These are phyloP conservation scores for Fragaria iinumae DNA, from an alignment of 306 rosid species.

Conservation along the genomic window DNA sequence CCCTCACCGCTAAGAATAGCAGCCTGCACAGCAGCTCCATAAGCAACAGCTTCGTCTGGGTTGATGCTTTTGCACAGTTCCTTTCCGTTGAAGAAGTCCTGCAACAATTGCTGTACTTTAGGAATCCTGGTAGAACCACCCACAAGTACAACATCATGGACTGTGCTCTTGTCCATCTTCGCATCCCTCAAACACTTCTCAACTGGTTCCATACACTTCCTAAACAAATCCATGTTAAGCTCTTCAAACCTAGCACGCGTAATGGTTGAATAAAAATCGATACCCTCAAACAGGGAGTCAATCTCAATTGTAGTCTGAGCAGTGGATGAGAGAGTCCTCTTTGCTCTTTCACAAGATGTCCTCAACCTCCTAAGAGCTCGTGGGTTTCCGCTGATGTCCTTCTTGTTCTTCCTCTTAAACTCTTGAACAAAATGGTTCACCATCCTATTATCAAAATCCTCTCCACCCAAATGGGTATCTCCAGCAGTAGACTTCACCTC, in stretches of 20 bases:
- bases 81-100: conserved; percentile 79
- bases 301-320: conserved; percentile 78
- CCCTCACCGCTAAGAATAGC: conserved; percentile 76
- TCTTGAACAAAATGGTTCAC: conserved; percentile 81
- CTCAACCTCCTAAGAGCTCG: conserved; percentile 76
- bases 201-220: conserved; percentile 77
- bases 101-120: conserved; percentile 68
- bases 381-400: conserved; percentile 65
- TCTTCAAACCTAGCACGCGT: conserved; percentile 79
- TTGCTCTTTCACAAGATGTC: conserved; percentile 72
- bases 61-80: conserved; percentile 73
- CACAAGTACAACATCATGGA: conserved; percentile 76
- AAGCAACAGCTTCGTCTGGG: conserved; percentile 74
- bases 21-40: conserved; percentile 80
- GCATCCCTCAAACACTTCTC: conserved; percentile 77
- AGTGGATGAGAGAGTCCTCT: conserved; percentile 76
- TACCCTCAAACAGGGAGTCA: conserved; percentile 68
- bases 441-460: conserved; percentile 72
- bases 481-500: conserved; percentile 80
- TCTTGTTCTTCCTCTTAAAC: conserved; percentile 72
- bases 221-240: conserved; percentile 73
- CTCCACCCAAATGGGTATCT: conserved; percentile 87
- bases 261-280: conserved; percentile 64
- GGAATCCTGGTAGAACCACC: conserved; percentile 88
- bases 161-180: conserved; percentile 70